A percentile compares a stretch with the other conserved stretches of the same genome.
phyloP scores from a whole-genome alignment of 2,329 filamentous ascomycete species.

The Epicoccum nigrum region DNA sequence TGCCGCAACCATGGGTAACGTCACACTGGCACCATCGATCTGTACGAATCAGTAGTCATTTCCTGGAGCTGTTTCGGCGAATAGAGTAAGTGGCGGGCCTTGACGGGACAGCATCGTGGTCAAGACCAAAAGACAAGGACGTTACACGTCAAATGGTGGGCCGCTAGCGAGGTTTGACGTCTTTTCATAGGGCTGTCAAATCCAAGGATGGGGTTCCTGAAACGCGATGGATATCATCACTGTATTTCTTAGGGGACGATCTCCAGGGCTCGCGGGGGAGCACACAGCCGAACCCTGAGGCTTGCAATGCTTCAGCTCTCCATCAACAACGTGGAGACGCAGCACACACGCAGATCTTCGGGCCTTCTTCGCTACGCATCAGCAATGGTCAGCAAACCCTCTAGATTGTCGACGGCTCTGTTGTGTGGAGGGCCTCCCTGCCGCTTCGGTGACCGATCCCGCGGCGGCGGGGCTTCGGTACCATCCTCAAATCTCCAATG shows the following conservation, averaged over 20 bases:
- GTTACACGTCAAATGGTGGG: conserved; percentile 30
- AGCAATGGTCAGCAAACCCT: neutral
- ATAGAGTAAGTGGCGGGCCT: conserved; percentile 9
- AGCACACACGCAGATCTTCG: neutral
- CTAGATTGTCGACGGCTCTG: neutral
- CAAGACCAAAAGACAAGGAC: conserved; percentile 16
- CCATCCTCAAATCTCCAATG: conserved; percentile 35
- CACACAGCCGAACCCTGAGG: conserved; percentile 6
- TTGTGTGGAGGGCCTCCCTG: neutral
- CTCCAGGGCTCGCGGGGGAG: neutral
- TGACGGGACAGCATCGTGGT: conserved; percentile 15
- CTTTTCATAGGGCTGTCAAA: conserved; percentile 15
- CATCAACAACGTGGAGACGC: neutral
- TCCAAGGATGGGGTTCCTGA: conserved; percentile 8
- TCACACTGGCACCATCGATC: conserved; percentile 19
- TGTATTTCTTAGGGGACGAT: neutral
- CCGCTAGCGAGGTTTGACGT: conserved; percentile 16
- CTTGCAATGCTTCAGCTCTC: conserved; percentile 11
- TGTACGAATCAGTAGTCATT: conserved; percentile 15
- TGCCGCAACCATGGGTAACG: conserved; percentile 12
- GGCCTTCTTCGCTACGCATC: neutral
- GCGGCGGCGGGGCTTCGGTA: conserved; percentile 8
- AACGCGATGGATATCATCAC: conserved; percentile 10
- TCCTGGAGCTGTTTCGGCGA: conserved; percentile 12
- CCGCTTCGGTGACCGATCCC: conserved; percentile 1